Evolutionary conservation across 768 basidiomycete genomes (phyloP).

Genomic region (Suillus discolor): DNA sequence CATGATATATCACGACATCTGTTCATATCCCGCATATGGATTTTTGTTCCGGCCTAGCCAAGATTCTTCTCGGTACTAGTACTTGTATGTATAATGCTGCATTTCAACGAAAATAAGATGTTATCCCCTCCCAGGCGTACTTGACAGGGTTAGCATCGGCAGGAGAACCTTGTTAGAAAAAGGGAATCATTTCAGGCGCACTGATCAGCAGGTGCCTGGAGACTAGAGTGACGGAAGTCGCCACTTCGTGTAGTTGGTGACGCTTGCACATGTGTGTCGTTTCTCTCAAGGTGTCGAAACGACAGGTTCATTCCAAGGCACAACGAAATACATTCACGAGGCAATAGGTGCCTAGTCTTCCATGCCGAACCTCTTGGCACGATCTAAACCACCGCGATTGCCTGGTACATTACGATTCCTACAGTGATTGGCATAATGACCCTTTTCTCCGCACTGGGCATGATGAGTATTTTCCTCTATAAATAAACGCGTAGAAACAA

Average conservation of each 20-base stretch:
- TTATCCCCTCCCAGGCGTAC: no score
- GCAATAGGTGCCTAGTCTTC: conserved; percentile 21
- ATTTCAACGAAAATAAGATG: no score
- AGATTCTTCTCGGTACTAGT: no score
- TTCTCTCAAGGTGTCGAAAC: not conserved
- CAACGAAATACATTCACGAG: not conserved
- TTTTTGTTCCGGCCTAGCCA: no score
- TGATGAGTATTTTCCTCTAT: conserved; percentile 13
- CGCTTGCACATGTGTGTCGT: not conserved
- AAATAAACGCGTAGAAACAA: conserved; percentile 22
- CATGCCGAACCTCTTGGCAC: conserved; percentile 34
- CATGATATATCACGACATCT: no score
- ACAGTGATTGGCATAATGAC: conserved; percentile 96
- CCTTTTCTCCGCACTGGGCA: conserved; percentile 81
- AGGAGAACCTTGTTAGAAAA: not conserved
- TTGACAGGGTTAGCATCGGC: no score
- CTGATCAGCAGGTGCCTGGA: no score
- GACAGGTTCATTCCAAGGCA: not conserved
- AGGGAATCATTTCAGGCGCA: no score
- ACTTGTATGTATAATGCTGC: no score
- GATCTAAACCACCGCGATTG: conserved; percentile 82
- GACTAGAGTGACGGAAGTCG: not conserved
- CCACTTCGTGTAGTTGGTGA: not conserved
- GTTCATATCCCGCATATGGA: no score
- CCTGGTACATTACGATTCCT: conserved; percentile 90